phyloP scores from a whole-genome alignment of 352 stramenopile species.

The Phytopythium aichiense region DNA sequence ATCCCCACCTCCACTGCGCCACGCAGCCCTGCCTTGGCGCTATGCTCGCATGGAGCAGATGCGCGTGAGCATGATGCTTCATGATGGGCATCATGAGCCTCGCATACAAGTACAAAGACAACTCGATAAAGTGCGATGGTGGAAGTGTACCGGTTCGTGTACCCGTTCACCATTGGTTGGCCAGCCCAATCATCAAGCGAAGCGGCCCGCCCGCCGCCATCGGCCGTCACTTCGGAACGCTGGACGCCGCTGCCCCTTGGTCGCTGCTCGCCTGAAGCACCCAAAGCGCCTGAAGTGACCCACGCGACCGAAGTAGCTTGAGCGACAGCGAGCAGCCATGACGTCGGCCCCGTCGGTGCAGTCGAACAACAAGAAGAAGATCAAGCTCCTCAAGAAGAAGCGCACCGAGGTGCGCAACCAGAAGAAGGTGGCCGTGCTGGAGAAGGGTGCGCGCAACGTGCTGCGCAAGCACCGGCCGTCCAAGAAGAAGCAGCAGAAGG shows the following conservation, averaged over 20 bases:
- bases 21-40: too few species aligned
- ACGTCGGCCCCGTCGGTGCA: slow-evolving; percentile 52
- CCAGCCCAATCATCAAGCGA: slow-evolving; percentile 3
- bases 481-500: slow-evolving; percentile 88
- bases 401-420: slow-evolving; percentile 67
- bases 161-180: background rate
- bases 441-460: slow-evolving; percentile 50
- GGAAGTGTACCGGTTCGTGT: background rate
- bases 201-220: background rate
- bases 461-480: slow-evolving; percentile 64
- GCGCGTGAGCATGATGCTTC: too few species aligned
- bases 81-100: too few species aligned
- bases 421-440: slow-evolving; percentile 66
- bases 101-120: background rate
- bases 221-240: background rate
- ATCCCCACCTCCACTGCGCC: background rate
- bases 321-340: background rate
- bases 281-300: too few species aligned
- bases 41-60: too few species aligned
- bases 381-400: slow-evolving; percentile 86
- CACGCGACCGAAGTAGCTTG: background rate
- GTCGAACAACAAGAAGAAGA: slow-evolving; percentile 85
- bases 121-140: background rate
- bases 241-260: too few species aligned
- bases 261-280: too few species aligned